Percentiles rank a stretch among this genome's conserved stretches.
phyloP scores from a whole-genome alignment of 495 filamentous ascomycete genomes.

The Lindgomyces ingoldianus region DNA sequence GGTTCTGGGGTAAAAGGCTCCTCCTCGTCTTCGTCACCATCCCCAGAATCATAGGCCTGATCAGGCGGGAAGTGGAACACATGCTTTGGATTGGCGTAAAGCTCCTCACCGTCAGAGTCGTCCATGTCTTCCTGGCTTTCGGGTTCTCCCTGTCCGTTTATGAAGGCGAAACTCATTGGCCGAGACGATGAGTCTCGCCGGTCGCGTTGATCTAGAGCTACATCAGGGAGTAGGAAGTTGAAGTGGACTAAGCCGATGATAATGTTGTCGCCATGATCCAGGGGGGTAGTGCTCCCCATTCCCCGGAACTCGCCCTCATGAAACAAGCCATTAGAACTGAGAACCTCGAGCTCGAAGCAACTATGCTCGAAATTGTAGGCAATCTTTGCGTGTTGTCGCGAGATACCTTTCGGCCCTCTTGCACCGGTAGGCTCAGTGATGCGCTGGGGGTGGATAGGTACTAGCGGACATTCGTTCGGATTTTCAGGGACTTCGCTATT shows the following conservation, averaged over 20 bases:
- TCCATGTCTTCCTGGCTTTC: constrained; percentile 40
- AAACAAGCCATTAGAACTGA: constrained; percentile 85
- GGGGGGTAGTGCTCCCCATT: constrained; percentile 60
- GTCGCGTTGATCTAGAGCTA: constrained; percentile 65
- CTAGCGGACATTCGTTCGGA: constrained; percentile 67
- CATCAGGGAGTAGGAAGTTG: constrained; percentile 72
- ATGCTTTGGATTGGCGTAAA: constrained; percentile 33
- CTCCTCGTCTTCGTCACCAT: constrained; percentile 43
- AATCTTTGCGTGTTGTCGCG: constrained; percentile 81
- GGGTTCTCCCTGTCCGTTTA: constrained; percentile 57
- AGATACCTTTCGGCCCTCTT: constrained; percentile 67
- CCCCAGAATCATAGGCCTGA: constrained; percentile 38
- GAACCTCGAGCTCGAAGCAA: constrained; percentile 74
- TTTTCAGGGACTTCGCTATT: constrained; percentile 21
- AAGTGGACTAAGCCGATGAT: constrained; percentile 79
- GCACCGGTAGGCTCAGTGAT: constrained; percentile 57
- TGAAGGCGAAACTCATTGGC: constrained; percentile 66
- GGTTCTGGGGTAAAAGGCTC: constrained; percentile 28
- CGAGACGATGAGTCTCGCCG: constrained; percentile 49
- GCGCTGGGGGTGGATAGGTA: constrained; percentile 70
- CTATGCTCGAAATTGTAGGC: constrained; percentile 72
- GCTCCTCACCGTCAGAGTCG: constrained; percentile 52
- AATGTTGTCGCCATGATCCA: constrained; percentile 72
- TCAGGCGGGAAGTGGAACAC: constrained; percentile 40
- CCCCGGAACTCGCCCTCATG: constrained; percentile 71